Conservation (phyloP, 2,329 filamentous ascomycete species). For the Curvularia verruculosa region DNA sequence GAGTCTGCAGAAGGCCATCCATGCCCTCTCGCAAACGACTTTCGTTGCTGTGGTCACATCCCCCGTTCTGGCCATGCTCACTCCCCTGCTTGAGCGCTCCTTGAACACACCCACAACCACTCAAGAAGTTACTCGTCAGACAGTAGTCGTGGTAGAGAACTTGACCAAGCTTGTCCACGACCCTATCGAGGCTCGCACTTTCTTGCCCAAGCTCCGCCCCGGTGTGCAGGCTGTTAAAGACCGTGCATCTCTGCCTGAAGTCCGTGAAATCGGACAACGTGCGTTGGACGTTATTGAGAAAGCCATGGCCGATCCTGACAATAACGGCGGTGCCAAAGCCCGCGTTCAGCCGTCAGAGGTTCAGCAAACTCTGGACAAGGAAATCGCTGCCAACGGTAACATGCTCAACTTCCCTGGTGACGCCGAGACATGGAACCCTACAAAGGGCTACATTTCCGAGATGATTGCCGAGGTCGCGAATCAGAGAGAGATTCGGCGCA, state of each 20-base stretch:
- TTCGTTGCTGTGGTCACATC: conserved; percentile 97
- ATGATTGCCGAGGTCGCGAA: conserved; percentile 91
- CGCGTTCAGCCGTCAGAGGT: conserved; percentile 76
- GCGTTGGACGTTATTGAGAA: conserved; percentile 88
- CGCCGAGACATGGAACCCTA: conserved; percentile 65
- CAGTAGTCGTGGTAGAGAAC: conserved; percentile 96
- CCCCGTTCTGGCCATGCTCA: conserved; percentile 90
- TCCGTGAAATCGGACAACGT: conserved; percentile 84
- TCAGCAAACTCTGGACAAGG: conserved; percentile 72
- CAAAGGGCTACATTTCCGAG: conserved; percentile 75
- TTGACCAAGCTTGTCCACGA: conserved; percentile 97
- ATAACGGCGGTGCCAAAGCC: conserved; percentile 65
- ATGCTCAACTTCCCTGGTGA: conserved; percentile 67
- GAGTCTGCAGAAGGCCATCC: conserved; percentile 92
- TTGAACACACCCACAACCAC: conserved; percentile 89
- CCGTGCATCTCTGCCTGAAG: conserved; percentile 90
- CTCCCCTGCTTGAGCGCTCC: conserved; percentile 90
- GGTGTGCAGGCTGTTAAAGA: conserved; percentile 90
- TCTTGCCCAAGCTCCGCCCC: conserved; percentile 91
- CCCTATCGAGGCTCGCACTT: conserved; percentile 90
- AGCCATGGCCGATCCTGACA: conserved; percentile 72
- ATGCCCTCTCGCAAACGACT: conserved; percentile 95
- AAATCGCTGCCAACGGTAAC: conserved; percentile 73
- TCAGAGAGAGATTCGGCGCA: conserved; percentile 76
- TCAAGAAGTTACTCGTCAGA: conserved; percentile 94